phyloP scores from a whole-genome alignment of 2,329 filamentous ascomycete genomes.

The Nemania bipapillata region DNA sequence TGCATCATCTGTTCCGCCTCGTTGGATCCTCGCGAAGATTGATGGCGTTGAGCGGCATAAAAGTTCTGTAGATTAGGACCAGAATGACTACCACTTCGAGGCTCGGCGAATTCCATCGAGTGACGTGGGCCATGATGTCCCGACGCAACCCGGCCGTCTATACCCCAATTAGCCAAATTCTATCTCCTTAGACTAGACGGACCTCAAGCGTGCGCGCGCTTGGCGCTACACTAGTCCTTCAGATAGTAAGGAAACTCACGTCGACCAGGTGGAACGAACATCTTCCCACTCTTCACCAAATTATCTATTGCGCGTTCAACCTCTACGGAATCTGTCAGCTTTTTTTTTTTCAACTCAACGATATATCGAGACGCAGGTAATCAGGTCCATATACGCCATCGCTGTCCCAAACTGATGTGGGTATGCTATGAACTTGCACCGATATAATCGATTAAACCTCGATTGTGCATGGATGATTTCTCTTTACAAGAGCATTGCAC shows the following conservation, averaged over 20 bases:
- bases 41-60: conserved; percentile 92
- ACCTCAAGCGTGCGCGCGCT: conserved; percentile 36
- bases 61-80: conserved; percentile 88
- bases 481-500: too few species aligned
- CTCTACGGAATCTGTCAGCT: conserved; percentile 67
- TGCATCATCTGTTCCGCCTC: conserved; percentile 99
- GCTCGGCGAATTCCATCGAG: conserved; percentile 83
- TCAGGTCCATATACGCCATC: neutral
- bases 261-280: conserved; percentile 77
- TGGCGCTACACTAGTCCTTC: conserved; percentile 11
- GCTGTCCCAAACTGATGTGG: conserved; percentile 4
- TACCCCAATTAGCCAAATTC: conserved; percentile 44
- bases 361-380: neutral
- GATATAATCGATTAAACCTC: too few species aligned
- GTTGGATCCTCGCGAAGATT: conserved; percentile 81
- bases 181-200: conserved; percentile 28
- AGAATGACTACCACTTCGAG: conserved; percentile 74
- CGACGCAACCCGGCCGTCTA: conserved; percentile 77
- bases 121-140: conserved; percentile 71
- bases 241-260: conserved; percentile 73
- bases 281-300: conserved; percentile 94
- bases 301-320: conserved; percentile 96
- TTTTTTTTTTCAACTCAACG: conserved; percentile 10
- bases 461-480: too few species aligned
- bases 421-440: neutral